These are phyloP conservation scores for Penicillium brasilianum DNA, from an alignment of 2,329 filamentous ascomycete species.

Conservation along the genomic window DNA sequence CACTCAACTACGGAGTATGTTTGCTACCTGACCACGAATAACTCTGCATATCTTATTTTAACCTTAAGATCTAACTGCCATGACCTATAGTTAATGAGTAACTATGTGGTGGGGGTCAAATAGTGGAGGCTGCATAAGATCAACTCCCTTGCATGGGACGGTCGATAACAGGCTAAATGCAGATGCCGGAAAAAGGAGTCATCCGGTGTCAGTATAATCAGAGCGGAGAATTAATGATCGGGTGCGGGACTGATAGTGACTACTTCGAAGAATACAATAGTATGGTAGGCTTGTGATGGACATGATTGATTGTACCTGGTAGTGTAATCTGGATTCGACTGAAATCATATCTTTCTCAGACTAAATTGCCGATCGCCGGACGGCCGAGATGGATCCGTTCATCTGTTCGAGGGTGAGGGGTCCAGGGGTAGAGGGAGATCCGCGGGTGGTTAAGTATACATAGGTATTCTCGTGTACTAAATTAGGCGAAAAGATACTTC, in stretches of 20 bases:
- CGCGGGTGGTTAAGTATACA: neutral
- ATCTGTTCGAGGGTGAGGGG: slow-evolving; percentile 8
- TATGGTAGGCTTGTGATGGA: too few species aligned
- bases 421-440: neutral
- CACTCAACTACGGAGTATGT: too few species aligned
- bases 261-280: too few species aligned
- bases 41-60: neutral
- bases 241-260: too few species aligned
- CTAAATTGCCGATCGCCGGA: neutral
- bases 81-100: neutral
- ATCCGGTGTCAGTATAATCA: too few species aligned
- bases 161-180: neutral
- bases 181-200: neutral
- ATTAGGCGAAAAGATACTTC: neutral
- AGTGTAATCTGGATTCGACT: too few species aligned
- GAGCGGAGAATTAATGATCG: too few species aligned
- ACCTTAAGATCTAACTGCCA: neutral
- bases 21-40: too few species aligned
- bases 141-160: neutral
- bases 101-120: neutral
- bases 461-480: neutral
- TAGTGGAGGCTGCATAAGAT: neutral
- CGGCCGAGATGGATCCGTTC: slow-evolving; percentile 1
- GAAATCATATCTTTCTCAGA: too few species aligned
- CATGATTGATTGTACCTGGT: too few species aligned